Conservation (phyloP, 164 flowering plant genomes). For the Nymphaea thermarum region DNA sequence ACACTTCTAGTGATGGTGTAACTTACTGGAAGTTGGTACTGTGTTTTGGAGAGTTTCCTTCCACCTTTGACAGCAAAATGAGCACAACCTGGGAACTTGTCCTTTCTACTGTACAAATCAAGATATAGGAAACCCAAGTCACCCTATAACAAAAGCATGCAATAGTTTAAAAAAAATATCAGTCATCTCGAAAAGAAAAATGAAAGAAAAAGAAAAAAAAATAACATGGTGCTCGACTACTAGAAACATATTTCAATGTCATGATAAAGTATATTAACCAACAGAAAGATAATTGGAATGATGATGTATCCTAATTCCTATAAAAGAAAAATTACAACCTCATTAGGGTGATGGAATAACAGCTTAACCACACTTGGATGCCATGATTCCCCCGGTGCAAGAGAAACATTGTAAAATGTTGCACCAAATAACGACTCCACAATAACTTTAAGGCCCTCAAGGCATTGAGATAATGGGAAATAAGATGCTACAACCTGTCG, state of each 20-base stretch:
- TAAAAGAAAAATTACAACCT: conserved; percentile 30
- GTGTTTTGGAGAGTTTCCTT: conserved; percentile 61
- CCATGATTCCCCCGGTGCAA: conserved; percentile 95
- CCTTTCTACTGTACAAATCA: conserved; percentile 78
- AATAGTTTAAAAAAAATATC: not conserved
- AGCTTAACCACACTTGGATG: conserved; percentile 83
- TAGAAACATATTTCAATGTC: too few species aligned
- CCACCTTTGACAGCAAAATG: conserved; percentile 97
- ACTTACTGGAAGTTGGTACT: conserved; percentile 96
- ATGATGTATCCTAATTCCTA: too few species aligned
- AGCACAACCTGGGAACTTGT: conserved; percentile 93
- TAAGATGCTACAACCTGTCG: conserved; percentile 73
- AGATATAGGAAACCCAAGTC: conserved; percentile 88
- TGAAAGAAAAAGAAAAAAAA: not conserved
- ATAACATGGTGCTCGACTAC: not conserved
- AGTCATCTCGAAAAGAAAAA: not conserved
- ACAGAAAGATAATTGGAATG: too few species aligned
- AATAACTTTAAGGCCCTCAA: conserved; percentile 77
- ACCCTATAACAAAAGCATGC: conserved; percentile 40
- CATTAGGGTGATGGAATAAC: conserved; percentile 83
- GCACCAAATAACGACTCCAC: conserved; percentile 87
- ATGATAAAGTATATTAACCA: too few species aligned
- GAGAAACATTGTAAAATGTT: conserved; percentile 42
- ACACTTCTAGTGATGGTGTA: not conserved
- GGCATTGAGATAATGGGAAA: conserved; percentile 74